phyloP scores from a whole-genome alignment of 805 yeast genomes.

The Sugiyamaella chiloensis region DNA sequence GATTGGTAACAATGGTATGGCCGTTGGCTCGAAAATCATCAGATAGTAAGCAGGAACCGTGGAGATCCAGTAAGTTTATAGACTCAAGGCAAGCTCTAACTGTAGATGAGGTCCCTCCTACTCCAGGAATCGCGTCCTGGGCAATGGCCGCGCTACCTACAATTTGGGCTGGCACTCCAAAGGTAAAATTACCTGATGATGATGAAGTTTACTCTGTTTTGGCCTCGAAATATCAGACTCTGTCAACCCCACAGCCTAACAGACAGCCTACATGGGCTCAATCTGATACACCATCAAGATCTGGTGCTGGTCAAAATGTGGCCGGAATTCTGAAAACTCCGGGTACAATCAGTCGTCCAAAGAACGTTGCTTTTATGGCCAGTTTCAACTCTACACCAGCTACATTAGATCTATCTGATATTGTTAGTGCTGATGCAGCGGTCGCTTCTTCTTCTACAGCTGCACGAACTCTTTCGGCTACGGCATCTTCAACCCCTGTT shows the following conservation, averaged over 20 bases:
- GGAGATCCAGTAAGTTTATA: not conserved
- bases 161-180: conserved; percentile 23
- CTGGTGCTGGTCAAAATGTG: conserved; percentile 1
- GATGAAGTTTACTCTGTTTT: conserved; percentile 7
- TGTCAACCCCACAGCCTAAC: conserved; percentile 3
- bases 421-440: conserved; percentile 20
- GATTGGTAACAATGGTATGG: conserved; percentile 3
- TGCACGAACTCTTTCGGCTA: not conserved
- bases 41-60: not conserved
- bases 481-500: not conserved
- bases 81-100: not conserved
- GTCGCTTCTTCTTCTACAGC: not conserved
- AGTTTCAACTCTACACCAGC: conserved; percentile 19
- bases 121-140: conserved; percentile 25
- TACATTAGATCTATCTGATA: conserved; percentile 18
- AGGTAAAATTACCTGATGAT: conserved; percentile 12
- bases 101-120: conserved; percentile 19
- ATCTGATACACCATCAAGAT: conserved; percentile 3
- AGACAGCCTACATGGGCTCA: not conserved
- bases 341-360: conserved; percentile 18
- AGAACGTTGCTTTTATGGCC: conserved; percentile 21
- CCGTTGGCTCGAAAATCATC: not conserved
- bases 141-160: conserved; percentile 24
- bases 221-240: conserved; percentile 4
- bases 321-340: conserved; percentile 23